phyloP scores from a whole-genome alignment of 2,329 filamentous ascomycete species.

The Colletotrichum siamense region DNA sequence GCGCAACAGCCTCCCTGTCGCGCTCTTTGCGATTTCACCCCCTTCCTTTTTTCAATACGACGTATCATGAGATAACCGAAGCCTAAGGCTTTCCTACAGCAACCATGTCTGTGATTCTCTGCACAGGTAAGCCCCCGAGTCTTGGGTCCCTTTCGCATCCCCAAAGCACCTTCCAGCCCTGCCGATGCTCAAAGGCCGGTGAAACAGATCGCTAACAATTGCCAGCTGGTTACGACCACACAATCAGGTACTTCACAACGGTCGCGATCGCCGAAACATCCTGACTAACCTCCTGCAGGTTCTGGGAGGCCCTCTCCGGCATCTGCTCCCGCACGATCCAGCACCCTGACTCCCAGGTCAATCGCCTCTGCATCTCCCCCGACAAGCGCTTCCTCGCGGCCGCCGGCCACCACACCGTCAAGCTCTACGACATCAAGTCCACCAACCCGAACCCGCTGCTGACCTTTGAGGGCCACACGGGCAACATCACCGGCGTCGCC shows the following conservation, averaged over 20 bases:
- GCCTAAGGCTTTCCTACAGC: background rate
- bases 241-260: constrained; percentile 53
- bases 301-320: constrained; percentile 97
- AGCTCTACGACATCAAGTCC: constrained; percentile 98
- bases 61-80: constrained; percentile 22
- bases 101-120: constrained; percentile 66
- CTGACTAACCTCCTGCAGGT: constrained; percentile 56
- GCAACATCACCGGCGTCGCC: constrained; percentile 93
- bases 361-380: constrained; percentile 96
- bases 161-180: background rate
- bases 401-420: constrained; percentile 81
- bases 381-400: constrained; percentile 96
- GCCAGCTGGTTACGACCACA: constrained; percentile 67
- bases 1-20: background rate
- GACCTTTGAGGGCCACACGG: constrained; percentile 94
- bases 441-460: constrained; percentile 95
- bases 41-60: background rate
- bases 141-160: background rate
- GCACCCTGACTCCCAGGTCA: constrained; percentile 97
- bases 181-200: background rate
- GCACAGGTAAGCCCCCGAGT: constrained; percentile 54
- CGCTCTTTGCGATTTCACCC: background rate
- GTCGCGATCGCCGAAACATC: background rate
- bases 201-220: background rate
- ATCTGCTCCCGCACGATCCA: constrained; percentile 99